Evolutionary conservation across 2,329 filamentous ascomycete genomes (phyloP).

Genomic region (Hymenoscyphus salicellus): DNA sequence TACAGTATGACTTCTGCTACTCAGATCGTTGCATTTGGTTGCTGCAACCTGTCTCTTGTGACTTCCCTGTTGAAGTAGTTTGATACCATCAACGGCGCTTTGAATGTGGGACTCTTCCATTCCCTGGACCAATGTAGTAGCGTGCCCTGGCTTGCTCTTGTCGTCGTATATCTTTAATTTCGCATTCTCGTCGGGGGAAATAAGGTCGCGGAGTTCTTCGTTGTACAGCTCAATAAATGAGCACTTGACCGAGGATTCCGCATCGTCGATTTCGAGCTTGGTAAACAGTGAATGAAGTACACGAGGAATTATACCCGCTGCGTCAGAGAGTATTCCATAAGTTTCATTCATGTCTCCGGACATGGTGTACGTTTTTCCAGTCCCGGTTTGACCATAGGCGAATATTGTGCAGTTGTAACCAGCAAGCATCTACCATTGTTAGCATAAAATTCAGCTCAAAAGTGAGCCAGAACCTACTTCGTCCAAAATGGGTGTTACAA

Average conservation of each 20-base stretch:
- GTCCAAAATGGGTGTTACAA: conserved; percentile 86
- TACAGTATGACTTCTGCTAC: conserved; percentile 93
- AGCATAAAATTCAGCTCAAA: conserved; percentile 10
- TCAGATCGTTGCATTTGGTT: conserved; percentile 99
- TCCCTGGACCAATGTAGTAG: conserved; percentile 85
- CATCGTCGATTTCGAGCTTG: conserved; percentile 73
- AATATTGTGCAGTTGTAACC: conserved; percentile 99
- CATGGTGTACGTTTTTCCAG: conserved; percentile 99
- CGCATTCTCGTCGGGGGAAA: conserved; percentile 73
- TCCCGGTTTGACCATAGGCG: conserved; percentile 96
- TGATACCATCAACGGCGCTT: conserved; percentile 79
- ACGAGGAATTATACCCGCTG: conserved; percentile 91
- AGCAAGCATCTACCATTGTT: conserved; percentile 67
- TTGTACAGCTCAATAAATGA: conserved; percentile 99
- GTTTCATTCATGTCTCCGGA: conserved; percentile 93
- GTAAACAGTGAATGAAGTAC: conserved; percentile 83
- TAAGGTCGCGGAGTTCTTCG: conserved; percentile 87
- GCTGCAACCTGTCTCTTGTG: conserved; percentile 96
- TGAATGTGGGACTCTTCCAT: conserved; percentile 97
- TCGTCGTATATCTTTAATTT: conserved; percentile 98
- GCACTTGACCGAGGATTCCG: conserved; percentile 88
- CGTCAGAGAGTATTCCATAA: conserved; percentile 80
- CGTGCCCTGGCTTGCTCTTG: conserved; percentile 77
- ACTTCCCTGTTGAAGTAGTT: conserved; percentile 83
- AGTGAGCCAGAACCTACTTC: conserved; percentile 59